Evolutionary conservation across 176 grass and related monocot genomes (phyloP).

Genomic region (Pontederia crassipes): DNA sequence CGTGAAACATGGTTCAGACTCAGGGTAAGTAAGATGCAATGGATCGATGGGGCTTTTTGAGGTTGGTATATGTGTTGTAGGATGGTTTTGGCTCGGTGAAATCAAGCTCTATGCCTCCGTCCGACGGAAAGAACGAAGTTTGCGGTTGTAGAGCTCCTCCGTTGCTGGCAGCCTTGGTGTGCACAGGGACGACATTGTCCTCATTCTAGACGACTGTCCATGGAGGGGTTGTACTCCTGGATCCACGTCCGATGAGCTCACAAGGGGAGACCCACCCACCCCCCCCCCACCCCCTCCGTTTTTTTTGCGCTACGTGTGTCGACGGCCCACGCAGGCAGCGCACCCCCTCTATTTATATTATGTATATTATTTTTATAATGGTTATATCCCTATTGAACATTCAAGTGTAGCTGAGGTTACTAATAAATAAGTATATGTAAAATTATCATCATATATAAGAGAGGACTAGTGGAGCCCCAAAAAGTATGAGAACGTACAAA

Average conservation of each 20-base stretch:
- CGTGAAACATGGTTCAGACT: background rate
- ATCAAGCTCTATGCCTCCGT: background rate
- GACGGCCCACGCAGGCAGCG: too few species aligned
- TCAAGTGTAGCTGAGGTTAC: too few species aligned
- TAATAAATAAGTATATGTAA: too few species aligned
- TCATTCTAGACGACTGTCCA: background rate
- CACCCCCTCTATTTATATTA: too few species aligned
- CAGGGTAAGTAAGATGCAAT: background rate
- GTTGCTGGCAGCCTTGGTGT: background rate
- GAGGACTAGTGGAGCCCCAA: too few species aligned
- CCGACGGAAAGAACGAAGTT: background rate
- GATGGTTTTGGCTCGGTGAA: background rate
- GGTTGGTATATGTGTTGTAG: conserved; percentile 1
- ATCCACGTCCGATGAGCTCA: conserved; percentile 6
- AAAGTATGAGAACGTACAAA: too few species aligned
- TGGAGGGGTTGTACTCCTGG: background rate
- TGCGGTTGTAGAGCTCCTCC: background rate
- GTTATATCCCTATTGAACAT: too few species aligned
- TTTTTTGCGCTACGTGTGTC: too few species aligned
- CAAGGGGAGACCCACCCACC: too few species aligned
- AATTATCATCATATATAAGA: too few species aligned
- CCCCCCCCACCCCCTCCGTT: too few species aligned
- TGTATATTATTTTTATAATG: too few species aligned
- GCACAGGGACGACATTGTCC: conserved; percentile 8
- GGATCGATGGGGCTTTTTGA: background rate